phyloP scores from a whole-genome alignment of 2,329 filamentous ascomycete species.

The Sporothrix mexicana region DNA sequence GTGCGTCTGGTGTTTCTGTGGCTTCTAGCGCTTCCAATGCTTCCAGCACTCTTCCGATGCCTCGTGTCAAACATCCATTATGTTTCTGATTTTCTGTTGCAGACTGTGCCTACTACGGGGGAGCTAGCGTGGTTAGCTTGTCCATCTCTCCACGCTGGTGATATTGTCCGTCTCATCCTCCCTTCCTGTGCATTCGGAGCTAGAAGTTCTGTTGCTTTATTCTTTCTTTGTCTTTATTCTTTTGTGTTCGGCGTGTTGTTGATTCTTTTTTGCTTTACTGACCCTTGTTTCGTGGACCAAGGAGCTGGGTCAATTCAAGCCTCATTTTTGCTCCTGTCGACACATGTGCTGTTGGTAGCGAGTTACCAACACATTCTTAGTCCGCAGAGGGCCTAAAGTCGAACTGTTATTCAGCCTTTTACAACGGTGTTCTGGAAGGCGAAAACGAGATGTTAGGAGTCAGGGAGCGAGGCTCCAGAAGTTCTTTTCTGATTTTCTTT shows the following conservation, averaged over 20 bases:
- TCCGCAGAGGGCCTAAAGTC: background rate
- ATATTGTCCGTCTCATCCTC: constrained; percentile 13
- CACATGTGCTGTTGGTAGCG: no score
- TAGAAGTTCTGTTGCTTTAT: no score
- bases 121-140: constrained; percentile 8
- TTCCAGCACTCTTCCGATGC: background rate
- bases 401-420: constrained; percentile 6
- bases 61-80: no score
- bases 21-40: background rate
- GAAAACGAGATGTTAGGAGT: background rate
- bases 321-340: no score
- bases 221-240: no score
- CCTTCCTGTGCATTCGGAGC: constrained; percentile 1
- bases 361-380: background rate
- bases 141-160: constrained; percentile 1
- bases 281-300: no score
- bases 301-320: no score
- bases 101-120: constrained; percentile 1
- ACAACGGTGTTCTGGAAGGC: constrained; percentile 1
- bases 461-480: background rate
- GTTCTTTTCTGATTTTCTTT: background rate
- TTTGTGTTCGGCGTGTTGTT: no score
- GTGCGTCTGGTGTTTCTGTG: background rate
- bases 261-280: no score
- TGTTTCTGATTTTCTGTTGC: background rate